phyloP scores from a whole-genome alignment of 495 filamentous ascomycete genomes.

The Annulohypoxylon bovei region DNA sequence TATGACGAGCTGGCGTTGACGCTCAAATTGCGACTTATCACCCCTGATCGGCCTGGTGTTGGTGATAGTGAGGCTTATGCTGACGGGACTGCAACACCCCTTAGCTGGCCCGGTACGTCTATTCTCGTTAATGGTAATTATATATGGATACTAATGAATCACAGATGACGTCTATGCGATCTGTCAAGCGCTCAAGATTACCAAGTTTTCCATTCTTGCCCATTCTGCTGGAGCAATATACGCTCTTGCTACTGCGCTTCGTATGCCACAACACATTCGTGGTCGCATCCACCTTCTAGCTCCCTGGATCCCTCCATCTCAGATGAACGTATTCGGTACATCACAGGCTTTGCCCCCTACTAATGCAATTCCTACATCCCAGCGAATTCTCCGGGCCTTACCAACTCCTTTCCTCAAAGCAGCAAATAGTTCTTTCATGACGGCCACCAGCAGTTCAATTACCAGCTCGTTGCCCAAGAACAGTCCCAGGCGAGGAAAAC shows the following conservation, averaged over 20 bases:
- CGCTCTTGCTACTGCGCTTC: constrained; percentile 91
- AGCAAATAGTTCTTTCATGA: constrained; percentile 95
- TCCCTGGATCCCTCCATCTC: constrained; percentile 98
- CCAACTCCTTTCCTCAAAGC: constrained; percentile 92
- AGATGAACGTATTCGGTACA: constrained; percentile 85
- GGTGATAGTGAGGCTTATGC: constrained; percentile 88
- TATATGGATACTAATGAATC: constrained; percentile 26
- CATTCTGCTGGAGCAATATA: constrained; percentile 98
- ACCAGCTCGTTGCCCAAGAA: constrained; percentile 80
- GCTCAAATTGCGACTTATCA: constrained; percentile 89
- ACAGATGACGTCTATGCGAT: constrained; percentile 94
- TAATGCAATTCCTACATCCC: constrained; percentile 88
- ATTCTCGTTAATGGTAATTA: not conserved
- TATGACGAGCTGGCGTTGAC: constrained; percentile 95
- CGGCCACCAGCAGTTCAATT: constrained; percentile 87
- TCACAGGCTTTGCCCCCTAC: constrained; percentile 77
- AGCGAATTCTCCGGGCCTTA: constrained; percentile 88
- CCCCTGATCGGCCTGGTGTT: constrained; percentile 92
- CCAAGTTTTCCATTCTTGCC: constrained; percentile 96
- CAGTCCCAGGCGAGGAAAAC: constrained; percentile 68
- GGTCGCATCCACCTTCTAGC: constrained; percentile 95
- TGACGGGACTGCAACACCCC: constrained; percentile 81
- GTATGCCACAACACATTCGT: constrained; percentile 95
- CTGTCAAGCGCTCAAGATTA: constrained; percentile 91
- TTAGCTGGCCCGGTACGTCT: constrained; percentile 90